Evolutionary conservation across 1,284 basidiomycete genomes (phyloP), one percentile per base, ranked within the genome.

Genomic region (Rhodofomes roseus): DNA sequence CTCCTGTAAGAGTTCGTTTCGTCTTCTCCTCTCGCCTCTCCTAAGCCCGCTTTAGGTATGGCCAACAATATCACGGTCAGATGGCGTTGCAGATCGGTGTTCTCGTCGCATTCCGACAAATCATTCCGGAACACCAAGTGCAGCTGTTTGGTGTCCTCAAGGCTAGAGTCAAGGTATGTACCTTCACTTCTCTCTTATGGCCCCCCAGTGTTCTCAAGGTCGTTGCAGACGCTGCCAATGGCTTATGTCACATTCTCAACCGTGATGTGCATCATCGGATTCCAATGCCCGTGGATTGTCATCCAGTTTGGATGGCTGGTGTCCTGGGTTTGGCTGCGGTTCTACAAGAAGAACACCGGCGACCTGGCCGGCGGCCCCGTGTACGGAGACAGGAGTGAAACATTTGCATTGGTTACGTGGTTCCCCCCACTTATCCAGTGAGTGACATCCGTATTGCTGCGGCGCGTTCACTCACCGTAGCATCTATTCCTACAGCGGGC

Each of bases 291-390:
- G 1, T 98, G 89, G 80, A 96, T 99, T 59, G 81, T 97, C 66
- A 96, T 99, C 65, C 96, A 98, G 72, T 98, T 98, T 71, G 96
- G 95, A 18, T 99, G 97, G 94, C 90, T 98, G 62, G 89, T 96
- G 8, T 85, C 92, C 27, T 99, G 95, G 90, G 81, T 93, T 56
- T 99, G 98, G 76, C 82, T 99, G 39, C 87, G 96, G 37, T 99
- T 99, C 81, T 95, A 97, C 82, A 97, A 98, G 77, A 87, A 90
- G 71, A 91, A 89, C 63, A 70, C 76, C 2, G 75, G 73, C 34
- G 90, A 92, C 55, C 72, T 81, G 1, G 70, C 79, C 53, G 86
- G 88, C 18, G 76, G 76, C 14, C 83, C 80, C 18, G 81, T 82
- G 2, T 92, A 92, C 72, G 96, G 96, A 20, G 96, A 99, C 71